These are phyloP conservation scores for Teunomyces gatunensis DNA, from an alignment of 805 yeast species.

Conservation along the genomic window DNA sequence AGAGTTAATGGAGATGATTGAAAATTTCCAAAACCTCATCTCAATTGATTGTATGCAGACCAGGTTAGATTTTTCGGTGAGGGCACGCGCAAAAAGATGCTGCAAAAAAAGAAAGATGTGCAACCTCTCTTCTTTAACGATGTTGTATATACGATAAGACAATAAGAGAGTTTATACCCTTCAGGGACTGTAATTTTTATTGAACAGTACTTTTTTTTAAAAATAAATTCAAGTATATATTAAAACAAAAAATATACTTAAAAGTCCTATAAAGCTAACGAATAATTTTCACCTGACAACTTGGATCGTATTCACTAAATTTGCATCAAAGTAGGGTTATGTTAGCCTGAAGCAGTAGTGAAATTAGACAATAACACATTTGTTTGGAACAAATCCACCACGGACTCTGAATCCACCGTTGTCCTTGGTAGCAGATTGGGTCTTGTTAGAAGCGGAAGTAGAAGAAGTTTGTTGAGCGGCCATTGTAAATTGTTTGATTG, in stretches of 20 bases:
- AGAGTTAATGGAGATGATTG: slow-evolving; percentile 3
- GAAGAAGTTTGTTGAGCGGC: slow-evolving; percentile 4
- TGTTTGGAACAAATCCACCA: not conserved
- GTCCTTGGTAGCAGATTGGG: slow-evolving; percentile 6
- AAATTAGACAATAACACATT: slow-evolving; percentile 3
- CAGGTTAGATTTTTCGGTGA: not conserved
- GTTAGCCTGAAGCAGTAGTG: not conserved
- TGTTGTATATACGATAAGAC: too few relatives aligned
- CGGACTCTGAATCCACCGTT: not conserved
- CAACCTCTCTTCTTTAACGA: not conserved
- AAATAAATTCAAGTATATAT: not conserved
- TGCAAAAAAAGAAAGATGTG: not conserved
- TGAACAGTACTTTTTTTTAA: too few relatives aligned
- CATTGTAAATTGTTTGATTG: slow-evolving; percentile 1
- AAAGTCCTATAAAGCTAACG: not conserved
- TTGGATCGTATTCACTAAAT: not conserved
- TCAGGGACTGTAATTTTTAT: too few relatives aligned
- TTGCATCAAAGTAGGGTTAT: not conserved
- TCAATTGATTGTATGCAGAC: not conserved
- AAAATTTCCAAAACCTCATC: slow-evolving; percentile 10
- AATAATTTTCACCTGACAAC: not conserved
- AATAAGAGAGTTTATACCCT: too few relatives aligned
- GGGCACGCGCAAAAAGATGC: slow-evolving; percentile 1
- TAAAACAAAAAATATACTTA: not conserved
- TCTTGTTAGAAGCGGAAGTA: slow-evolving; percentile 4